phyloP scores from a whole-genome alignment of 23 red algal species.

The Rhodosorus marinus region DNA sequence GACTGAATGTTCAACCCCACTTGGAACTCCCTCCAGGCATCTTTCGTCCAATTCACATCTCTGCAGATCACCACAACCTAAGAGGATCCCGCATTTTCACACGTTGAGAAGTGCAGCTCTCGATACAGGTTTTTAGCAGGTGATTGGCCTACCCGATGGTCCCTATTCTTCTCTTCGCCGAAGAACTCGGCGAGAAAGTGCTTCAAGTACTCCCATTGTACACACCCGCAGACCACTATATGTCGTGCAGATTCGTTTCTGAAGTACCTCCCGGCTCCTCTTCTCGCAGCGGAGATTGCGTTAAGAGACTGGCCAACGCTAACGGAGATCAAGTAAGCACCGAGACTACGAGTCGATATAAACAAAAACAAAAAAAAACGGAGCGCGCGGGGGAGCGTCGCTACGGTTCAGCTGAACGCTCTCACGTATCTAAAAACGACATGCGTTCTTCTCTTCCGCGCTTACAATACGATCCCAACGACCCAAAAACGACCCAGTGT shows the following conservation, averaged over 20 bases:
- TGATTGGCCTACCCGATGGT: slow-evolving; percentile 22
- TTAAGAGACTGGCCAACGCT: slow-evolving; percentile 41
- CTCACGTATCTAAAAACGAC: too few species aligned
- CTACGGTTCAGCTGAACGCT: too few species aligned
- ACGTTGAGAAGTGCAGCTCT: too few species aligned
- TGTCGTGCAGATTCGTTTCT: slow-evolving; percentile 20
- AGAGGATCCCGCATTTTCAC: too few species aligned
- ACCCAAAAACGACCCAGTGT: slow-evolving; percentile 53
- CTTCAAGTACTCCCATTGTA: slow-evolving; percentile 53
- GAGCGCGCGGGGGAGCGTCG: too few species aligned
- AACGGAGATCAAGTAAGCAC: slow-evolving; percentile 35
- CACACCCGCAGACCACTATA: slow-evolving; percentile 37
- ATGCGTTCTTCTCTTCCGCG: too few species aligned
- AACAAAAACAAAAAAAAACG: too few species aligned
- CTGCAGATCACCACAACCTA: slow-evolving; percentile 36
- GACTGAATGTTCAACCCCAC: slow-evolving; percentile 17
- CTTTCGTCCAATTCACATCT: slow-evolving; percentile 22
- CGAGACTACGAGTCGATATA: too few species aligned
- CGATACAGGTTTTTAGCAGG: too few species aligned
- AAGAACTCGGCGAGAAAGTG: slow-evolving; percentile 64
- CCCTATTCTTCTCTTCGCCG: slow-evolving; percentile 26
- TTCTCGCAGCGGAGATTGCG: slow-evolving; percentile 33
- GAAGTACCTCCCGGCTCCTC: slow-evolving; percentile 35
- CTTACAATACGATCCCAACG: slow-evolving; percentile 45
- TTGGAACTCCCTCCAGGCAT: slow-evolving; percentile 37